Evolutionary conservation across 2,329 filamentous ascomycete species (phyloP).

Genomic region (Bipolaris bicolor): DNA sequence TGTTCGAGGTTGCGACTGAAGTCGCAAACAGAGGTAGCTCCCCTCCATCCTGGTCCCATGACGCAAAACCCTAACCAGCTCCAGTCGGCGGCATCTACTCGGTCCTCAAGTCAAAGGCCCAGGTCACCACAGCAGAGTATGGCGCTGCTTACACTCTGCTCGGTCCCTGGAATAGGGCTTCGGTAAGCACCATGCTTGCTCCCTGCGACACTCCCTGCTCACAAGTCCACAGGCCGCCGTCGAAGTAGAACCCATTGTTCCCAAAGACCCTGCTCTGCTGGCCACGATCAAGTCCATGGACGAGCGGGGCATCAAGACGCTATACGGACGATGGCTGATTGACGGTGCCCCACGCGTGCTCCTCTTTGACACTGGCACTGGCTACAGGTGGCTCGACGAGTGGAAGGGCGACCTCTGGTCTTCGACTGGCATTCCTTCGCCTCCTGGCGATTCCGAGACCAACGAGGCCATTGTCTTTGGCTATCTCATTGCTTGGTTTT

Average conservation of each 20-base stretch:
- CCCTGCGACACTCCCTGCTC: conserved; percentile 12
- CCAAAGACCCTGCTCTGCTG: conserved; percentile 77
- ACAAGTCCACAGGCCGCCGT: conserved; percentile 75
- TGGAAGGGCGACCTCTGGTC: conserved; percentile 98
- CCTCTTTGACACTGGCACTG: conserved; percentile 92
- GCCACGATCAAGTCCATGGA: conserved; percentile 91
- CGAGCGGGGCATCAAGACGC: conserved; percentile 83
- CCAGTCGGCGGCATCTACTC: conserved; percentile 98
- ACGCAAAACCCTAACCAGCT: conserved; percentile 22
- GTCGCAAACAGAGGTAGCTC: conserved; percentile 88
- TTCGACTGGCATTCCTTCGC: conserved; percentile 89
- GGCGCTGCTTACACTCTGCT: conserved; percentile 95
- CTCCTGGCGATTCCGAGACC: conserved; percentile 88
- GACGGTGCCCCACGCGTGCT: conserved; percentile 93
- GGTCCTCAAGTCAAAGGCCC: conserved; percentile 97
- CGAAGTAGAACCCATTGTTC: conserved; percentile 92
- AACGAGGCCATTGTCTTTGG: conserved; percentile 98
- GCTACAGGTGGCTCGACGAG: conserved; percentile 88
- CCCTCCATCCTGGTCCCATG: conserved; percentile 9
- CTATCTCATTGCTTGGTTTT: conserved; percentile 96
- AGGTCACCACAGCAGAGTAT: conserved; percentile 98
- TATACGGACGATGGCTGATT: conserved; percentile 97
- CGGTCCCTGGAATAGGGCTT: conserved; percentile 89
- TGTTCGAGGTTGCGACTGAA: conserved; percentile 97
- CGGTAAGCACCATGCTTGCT: conserved; percentile 62